Evolutionary conservation across 1,284 basidiomycete genomes (phyloP), one percentile per base, ranked within the genome.

Genomic region (Ustilago loliicola): DNA sequence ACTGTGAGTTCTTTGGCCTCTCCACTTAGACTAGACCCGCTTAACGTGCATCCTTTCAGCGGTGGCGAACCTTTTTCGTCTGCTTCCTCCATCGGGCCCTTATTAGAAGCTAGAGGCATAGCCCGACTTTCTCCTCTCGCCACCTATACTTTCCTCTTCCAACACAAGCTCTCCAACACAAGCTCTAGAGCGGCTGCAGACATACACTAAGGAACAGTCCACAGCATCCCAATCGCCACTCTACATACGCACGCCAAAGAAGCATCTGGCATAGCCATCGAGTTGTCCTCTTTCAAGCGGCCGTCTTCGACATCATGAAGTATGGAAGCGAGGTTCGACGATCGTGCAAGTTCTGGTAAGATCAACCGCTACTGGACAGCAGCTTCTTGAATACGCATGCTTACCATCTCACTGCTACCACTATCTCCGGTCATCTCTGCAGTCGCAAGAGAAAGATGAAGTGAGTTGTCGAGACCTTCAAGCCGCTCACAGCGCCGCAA

Each of bases 371-470:
- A 15, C 21, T 36, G 9, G 48, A 50, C 25, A 1, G 8, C 21
- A 6, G n/a, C 7, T 17, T 6, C 25, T 1, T 6, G 48, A 19
- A 5, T 3, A 15, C 48, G 11, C 15, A 10, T 29, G 25, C 48
- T 50, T 4, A 50, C 48, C 36, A 23, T 40, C 13, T 19, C n/a
- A 10, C 21, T 21, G 21, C 9, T 55, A 8, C 13, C 10, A 9
- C 25, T 15, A 19, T 32, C 27, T 21, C 30, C 8, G 11, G 9
- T 32, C 13, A 23, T 32, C 57, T 21, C 29, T 38, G 25, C 40
- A 78, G 76, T 48, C 76, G 72, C 10, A 47, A 45, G 29, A 59
- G 76, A 21, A 79, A 79, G 68, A 75, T 72, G 59, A 69, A 48
- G 72, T 74, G 45, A 66, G 72, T 61, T n/a, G n/a, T n/a, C n/a